Conservation (phyloP, 23 red algal species). For the Gracilaria domingensis region DNA sequence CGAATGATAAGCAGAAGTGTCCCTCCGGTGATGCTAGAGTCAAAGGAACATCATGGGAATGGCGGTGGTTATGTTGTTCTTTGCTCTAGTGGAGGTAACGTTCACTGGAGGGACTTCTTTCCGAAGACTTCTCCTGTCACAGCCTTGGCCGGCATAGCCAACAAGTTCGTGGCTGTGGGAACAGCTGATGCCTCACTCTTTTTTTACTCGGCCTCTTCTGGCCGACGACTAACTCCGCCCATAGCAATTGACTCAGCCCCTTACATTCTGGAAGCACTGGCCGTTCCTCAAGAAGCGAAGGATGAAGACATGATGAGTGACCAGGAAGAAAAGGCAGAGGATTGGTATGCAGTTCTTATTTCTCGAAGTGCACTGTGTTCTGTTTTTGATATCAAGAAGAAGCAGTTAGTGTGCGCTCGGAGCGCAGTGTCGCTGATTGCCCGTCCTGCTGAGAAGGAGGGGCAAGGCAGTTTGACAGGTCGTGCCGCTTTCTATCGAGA, state of each 20-base stretch:
- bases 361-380: slow-evolving; percentile 72
- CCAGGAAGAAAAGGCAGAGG: slow-evolving; percentile 12
- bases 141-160: slow-evolving; percentile 56
- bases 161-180: slow-evolving; percentile 63
- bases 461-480: neutral
- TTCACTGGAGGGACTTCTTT: slow-evolving; percentile 73
- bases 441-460: slow-evolving; percentile 15
- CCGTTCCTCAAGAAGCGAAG: neutral
- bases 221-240: slow-evolving; percentile 77
- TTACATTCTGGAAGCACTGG: slow-evolving; percentile 73
- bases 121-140: slow-evolving; percentile 46
- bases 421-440: slow-evolving; percentile 70
- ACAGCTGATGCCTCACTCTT: slow-evolving; percentile 86
- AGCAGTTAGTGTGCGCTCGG: slow-evolving; percentile 73
- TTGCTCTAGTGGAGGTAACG: slow-evolving; percentile 66
- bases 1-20: slow-evolving; percentile 66
- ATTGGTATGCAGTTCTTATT: slow-evolving; percentile 68
- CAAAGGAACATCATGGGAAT: slow-evolving; percentile 57
- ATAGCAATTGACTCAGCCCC: slow-evolving; percentile 83
- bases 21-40: slow-evolving; percentile 69
- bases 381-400: slow-evolving; percentile 72
- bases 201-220: slow-evolving; percentile 69
- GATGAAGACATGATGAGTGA: neutral
- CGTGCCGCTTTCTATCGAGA: slow-evolving; percentile 43
- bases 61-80: slow-evolving; percentile 60